Conservation (phyloP, 768 basidiomycete genomes). For the Kwoniella shandongensis region DNA sequence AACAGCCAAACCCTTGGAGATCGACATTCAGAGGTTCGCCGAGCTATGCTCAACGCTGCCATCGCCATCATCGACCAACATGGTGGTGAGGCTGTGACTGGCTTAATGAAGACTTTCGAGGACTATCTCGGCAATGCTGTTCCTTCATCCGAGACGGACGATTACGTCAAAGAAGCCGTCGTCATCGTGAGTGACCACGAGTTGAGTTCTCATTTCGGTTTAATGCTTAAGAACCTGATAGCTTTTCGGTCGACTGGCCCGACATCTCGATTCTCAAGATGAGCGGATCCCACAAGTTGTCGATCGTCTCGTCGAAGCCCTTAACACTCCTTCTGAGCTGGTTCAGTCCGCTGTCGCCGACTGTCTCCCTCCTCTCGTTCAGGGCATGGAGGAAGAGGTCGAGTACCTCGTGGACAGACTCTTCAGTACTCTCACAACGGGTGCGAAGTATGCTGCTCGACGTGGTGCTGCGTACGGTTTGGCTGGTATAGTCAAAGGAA, state of each 20-base stretch:
- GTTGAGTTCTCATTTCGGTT: background rate
- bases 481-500: slow-evolving; percentile 88
- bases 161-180: slow-evolving; percentile 90
- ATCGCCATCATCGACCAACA: slow-evolving; percentile 77
- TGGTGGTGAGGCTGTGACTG: slow-evolving; percentile 69
- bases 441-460: slow-evolving; percentile 84
- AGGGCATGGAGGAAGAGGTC: slow-evolving; percentile 63
- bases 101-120: slow-evolving; percentile 80
- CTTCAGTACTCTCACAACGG: slow-evolving; percentile 72
- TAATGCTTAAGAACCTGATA: slow-evolving; percentile 9
- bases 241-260: slow-evolving; percentile 85
- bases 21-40: slow-evolving; percentile 72
- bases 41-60: slow-evolving; percentile 83
- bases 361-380: slow-evolving; percentile 83
- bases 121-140: slow-evolving; percentile 63
- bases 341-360: slow-evolving; percentile 96
- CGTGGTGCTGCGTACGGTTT: slow-evolving; percentile 97
- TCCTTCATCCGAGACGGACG: slow-evolving; percentile 69
- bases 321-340: slow-evolving; percentile 91
- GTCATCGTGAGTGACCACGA: slow-evolving; percentile 61
- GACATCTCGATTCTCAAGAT: slow-evolving; percentile 78
- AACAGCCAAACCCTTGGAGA: slow-evolving; percentile 86
- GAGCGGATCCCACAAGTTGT: slow-evolving; percentile 76
- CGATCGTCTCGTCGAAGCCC: slow-evolving; percentile 77
- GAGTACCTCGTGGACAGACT: slow-evolving; percentile 73